These are phyloP conservation scores for Cladorrhinum sp. DNA, from an alignment of 2,329 filamentous ascomycete genomes.

Conservation along the genomic window DNA sequence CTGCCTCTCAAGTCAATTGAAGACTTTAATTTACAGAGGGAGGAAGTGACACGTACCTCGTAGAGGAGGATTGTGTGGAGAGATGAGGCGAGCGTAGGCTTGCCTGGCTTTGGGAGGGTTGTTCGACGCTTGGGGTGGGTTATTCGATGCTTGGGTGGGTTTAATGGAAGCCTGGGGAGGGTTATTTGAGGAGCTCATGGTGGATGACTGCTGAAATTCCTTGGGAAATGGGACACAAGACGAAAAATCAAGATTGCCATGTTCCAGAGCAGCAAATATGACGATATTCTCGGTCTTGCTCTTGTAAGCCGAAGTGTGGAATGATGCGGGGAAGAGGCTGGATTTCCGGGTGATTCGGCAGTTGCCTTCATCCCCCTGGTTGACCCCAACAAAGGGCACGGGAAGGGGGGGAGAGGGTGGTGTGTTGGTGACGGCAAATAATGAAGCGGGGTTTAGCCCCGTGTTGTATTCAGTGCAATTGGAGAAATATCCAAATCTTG, in stretches of 20 bases:
- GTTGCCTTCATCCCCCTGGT: neutral
- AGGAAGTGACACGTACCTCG: slow-evolving; percentile 5
- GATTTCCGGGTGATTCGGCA: neutral
- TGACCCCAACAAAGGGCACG: neutral
- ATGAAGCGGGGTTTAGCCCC: too few species aligned
- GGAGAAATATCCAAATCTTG: too few species aligned
- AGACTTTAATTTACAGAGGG: neutral
- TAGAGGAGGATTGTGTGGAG: slow-evolving; percentile 15
- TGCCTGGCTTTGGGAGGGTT: too few species aligned
- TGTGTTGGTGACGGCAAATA: too few species aligned
- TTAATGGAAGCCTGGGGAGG: too few species aligned
- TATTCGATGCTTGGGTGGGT: too few species aligned
- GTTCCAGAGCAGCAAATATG: neutral
- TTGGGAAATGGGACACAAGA: neutral
- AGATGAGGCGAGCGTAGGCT: slow-evolving; percentile 3
- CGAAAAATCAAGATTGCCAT: neutral
- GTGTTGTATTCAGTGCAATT: too few species aligned
- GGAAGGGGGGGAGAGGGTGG: too few species aligned
- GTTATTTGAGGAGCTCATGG: slow-evolving; percentile 5
- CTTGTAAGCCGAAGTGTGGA: neutral
- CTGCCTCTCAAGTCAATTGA: slow-evolving; percentile 27
- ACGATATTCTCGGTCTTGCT: neutral
- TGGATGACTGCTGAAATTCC: neutral
- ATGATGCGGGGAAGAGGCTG: neutral
- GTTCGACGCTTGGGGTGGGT: too few species aligned